A percentile compares a stretch with the other conserved stretches of the same genome.
These are phyloP conservation scores for Penicillium vulpinum DNA, from an alignment of 2,329 filamentous ascomycete species.

Conservation along the genomic window DNA sequence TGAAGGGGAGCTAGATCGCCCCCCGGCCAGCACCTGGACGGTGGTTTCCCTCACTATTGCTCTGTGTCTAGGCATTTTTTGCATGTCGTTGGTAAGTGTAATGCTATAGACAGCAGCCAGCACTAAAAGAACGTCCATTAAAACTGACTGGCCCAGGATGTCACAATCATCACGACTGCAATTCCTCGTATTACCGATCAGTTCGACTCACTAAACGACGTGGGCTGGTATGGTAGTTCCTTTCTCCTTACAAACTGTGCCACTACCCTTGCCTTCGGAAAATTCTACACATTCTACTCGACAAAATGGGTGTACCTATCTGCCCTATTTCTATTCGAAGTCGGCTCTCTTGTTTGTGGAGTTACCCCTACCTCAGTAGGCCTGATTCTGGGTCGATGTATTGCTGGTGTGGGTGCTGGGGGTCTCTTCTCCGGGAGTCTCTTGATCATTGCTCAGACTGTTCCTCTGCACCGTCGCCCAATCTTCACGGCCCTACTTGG, in stretches of 20 bases:
- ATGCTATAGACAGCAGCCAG: not conserved
- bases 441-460: slow-evolving; percentile 29
- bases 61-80: not conserved
- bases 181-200: slow-evolving; percentile 9
- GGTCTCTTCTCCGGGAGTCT: slow-evolving; percentile 32
- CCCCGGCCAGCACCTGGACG: not conserved
- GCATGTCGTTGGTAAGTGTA: not conserved
- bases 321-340: slow-evolving; percentile 37
- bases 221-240: slow-evolving; percentile 65
- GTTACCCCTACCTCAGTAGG: slow-evolving; percentile 33
- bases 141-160: slow-evolving; percentile 29
- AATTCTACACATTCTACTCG: slow-evolving; percentile 35
- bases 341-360: slow-evolving; percentile 40
- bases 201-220: not conserved
- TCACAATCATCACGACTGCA: slow-evolving; percentile 36
- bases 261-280: slow-evolving; percentile 37
- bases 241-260: slow-evolving; percentile 28
- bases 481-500: slow-evolving; percentile 45
- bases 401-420: slow-evolving; percentile 35
- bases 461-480: slow-evolving; percentile 57
- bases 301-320: slow-evolving; percentile 37
- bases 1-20: not conserved
- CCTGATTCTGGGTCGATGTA: slow-evolving; percentile 36
- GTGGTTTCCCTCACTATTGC: not conserved
- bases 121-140: not conserved